These are phyloP conservation scores for Diaporthe australafricana DNA, from an alignment of 2,329 filamentous ascomycete species.

Conservation along the genomic window DNA sequence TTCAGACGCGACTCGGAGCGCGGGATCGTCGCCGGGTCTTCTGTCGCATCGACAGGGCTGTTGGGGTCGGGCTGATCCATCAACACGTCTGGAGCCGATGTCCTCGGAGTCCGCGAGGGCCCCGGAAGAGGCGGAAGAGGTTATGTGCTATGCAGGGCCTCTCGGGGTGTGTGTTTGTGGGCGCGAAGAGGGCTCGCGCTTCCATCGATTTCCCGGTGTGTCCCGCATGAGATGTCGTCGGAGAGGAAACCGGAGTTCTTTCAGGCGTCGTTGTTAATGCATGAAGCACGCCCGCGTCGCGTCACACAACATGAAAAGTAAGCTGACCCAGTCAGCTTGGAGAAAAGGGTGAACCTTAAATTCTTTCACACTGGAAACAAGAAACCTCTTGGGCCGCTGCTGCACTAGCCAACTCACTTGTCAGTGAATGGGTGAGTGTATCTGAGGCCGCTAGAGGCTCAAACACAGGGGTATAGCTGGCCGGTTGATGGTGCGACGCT, in stretches of 20 bases:
- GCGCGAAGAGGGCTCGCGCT: not conserved
- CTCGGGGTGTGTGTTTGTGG: not conserved
- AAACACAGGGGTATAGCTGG: slow-evolving; percentile 33
- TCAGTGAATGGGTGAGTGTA: not conserved
- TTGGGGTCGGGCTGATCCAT: slow-evolving; percentile 10
- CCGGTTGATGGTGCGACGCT: slow-evolving; percentile 34
- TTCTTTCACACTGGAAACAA: not conserved
- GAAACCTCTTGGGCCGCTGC: not conserved
- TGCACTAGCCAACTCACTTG: slow-evolving; percentile 26
- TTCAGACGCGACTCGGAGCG: slow-evolving; percentile 24
- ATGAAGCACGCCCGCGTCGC: slow-evolving; percentile 13
- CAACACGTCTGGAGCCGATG: not conserved
- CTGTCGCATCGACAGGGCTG: not conserved
- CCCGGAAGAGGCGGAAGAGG: slow-evolving; percentile 1
- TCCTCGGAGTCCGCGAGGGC: not conserved
- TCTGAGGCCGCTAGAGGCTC: slow-evolving; percentile 26
- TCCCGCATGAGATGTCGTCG: slow-evolving; percentile 11
- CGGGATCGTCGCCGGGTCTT: not conserved
- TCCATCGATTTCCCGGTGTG: slow-evolving; percentile 19
- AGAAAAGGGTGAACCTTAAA: slow-evolving; percentile 12
- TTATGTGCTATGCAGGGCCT: not conserved
- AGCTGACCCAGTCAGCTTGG: not conserved
- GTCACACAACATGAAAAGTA: slow-evolving; percentile 11
- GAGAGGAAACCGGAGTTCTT: not conserved
- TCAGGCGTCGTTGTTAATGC: slow-evolving; percentile 3